Percentiles rank a stretch among this genome's conserved stretches.
Conservation (phyloP, 2,329 filamentous ascomycete species). For the Botrytis elliptica region DNA sequence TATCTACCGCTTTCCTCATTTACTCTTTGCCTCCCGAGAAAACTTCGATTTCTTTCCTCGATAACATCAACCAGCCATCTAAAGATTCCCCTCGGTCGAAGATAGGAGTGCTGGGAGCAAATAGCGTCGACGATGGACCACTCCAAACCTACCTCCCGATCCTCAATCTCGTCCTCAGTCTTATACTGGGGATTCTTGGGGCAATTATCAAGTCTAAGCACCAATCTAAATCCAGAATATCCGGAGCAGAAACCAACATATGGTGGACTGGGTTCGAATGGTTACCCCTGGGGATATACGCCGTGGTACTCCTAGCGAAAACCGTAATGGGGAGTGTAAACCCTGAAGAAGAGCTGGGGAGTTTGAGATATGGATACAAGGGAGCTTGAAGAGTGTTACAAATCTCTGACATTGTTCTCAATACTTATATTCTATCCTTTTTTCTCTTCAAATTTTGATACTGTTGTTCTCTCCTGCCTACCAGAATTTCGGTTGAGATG, state of each 20-base stretch:
- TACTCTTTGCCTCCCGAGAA: conserved; percentile 53
- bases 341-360: conserved; percentile 59
- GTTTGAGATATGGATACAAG: conserved; percentile 65
- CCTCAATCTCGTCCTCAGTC: conserved; percentile 58
- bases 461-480: neutral
- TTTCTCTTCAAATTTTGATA: neutral
- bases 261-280: conserved; percentile 47
- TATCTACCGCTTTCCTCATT: conserved; percentile 61
- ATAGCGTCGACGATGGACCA: conserved; percentile 42
- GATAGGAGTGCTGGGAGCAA: neutral
- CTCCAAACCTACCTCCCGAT: conserved; percentile 59
- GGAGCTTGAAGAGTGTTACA: conserved; percentile 50
- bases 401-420: neutral
- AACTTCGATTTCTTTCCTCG: conserved; percentile 54
- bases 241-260: conserved; percentile 27
- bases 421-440: neutral
- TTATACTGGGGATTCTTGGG: conserved; percentile 49
- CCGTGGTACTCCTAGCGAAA: conserved; percentile 60
- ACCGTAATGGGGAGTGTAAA: conserved; percentile 67
- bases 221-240: conserved; percentile 24
- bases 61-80: conserved; percentile 36
- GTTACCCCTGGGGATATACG: conserved; percentile 59
- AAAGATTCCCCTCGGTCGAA: neutral
- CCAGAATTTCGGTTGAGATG: too few relatives aligned
- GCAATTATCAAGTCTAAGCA: conserved; percentile 30